A percentile compares a stretch with the other conserved stretches of the same genome.
These are phyloP conservation scores for Fusarium humuli DNA, from an alignment of 2,329 filamentous ascomycete species.

Conservation along the genomic window DNA sequence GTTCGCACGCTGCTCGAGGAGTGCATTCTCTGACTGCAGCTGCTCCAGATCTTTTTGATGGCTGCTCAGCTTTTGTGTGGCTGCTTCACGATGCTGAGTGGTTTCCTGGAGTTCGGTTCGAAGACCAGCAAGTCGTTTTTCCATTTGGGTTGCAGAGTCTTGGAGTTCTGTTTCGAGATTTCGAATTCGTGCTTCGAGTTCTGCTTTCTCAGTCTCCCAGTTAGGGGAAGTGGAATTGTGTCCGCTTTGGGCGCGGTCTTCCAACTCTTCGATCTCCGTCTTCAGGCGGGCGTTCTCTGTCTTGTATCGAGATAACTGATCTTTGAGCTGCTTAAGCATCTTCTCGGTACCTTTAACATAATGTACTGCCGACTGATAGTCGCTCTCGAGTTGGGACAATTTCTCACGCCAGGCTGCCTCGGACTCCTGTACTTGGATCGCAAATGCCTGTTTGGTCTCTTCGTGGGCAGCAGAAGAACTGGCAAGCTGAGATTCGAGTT, in stretches of 20 bases:
- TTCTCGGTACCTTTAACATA: slow-evolving; percentile 99
- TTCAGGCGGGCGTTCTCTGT: slow-evolving; percentile 84
- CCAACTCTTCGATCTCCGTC: slow-evolving; percentile 78
- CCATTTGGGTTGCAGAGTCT: slow-evolving; percentile 73
- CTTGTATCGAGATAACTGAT: slow-evolving; percentile 95
- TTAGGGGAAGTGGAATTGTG: slow-evolving; percentile 61
- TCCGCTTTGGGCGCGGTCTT: slow-evolving; percentile 61
- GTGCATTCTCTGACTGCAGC: slow-evolving; percentile 82
- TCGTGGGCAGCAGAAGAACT: slow-evolving; percentile 83
- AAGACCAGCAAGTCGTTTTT: slow-evolving; percentile 76
- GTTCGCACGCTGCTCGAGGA: slow-evolving; percentile 83
- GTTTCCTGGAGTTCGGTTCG: slow-evolving; percentile 75
- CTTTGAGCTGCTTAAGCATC: slow-evolving; percentile 98
- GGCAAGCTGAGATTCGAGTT: slow-evolving; percentile 89
- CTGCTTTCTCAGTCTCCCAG: slow-evolving; percentile 80
- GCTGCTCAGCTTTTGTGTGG: slow-evolving; percentile 67
- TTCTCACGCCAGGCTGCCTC: slow-evolving; percentile 92
- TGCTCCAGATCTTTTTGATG: slow-evolving; percentile 79
- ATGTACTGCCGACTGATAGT: slow-evolving; percentile 97
- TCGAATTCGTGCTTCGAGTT: slow-evolving; percentile 76
- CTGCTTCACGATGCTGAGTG: slow-evolving; percentile 72
- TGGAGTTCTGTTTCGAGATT: slow-evolving; percentile 76
- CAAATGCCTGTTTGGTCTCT: slow-evolving; percentile 82
- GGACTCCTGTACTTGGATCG: slow-evolving; percentile 85
- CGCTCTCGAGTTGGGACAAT: slow-evolving; percentile 91